Percentiles rank a stretch among this genome's conserved stretches.
phyloP scores from a whole-genome alignment of 768 basidiomycete genomes.

The Rhodotorula taiwanensis region DNA sequence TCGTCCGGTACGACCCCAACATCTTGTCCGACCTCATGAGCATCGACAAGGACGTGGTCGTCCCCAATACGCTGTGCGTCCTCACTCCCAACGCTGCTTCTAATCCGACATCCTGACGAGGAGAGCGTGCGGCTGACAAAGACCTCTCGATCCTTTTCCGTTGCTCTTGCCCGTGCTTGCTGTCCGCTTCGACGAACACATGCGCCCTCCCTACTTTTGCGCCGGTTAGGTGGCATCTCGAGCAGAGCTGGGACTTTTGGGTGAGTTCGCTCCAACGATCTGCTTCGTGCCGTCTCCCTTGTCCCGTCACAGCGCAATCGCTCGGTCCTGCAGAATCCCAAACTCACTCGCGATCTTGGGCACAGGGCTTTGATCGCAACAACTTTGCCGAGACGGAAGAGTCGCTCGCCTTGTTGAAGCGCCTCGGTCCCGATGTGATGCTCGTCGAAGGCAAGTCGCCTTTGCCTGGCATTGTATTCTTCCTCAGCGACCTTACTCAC shows the following conservation, averaged over 20 bases:
- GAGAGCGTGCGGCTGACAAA: no score
- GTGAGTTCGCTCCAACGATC: background rate
- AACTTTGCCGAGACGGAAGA: constrained; percentile 23
- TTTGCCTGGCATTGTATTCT: background rate
- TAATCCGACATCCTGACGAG: no score
- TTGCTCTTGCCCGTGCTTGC: no score
- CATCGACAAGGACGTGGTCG: constrained; percentile 20
- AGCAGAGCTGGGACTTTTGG: constrained; percentile 26
- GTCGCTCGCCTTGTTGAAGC: constrained; percentile 8
- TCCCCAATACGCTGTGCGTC: constrained; percentile 25
- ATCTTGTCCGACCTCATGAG: constrained; percentile 23
- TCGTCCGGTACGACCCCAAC: constrained; percentile 21
- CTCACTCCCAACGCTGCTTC: no score
- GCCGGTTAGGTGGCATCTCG: no score
- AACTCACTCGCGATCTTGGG: background rate
- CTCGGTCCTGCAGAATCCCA: no score
- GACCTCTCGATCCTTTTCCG: no score
- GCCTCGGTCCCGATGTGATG: constrained; percentile 14
- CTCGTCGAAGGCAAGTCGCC: constrained; percentile 29
- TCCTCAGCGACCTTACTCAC: background rate
- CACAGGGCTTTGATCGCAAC: constrained; percentile 25
- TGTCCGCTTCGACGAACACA: no score
- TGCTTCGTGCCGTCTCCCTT: background rate
- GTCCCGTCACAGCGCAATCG: no score
- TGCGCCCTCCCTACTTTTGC: no score